phyloP scores from a whole-genome alignment of 257 asterid species.

The Nicotiana tabacum region DNA sequence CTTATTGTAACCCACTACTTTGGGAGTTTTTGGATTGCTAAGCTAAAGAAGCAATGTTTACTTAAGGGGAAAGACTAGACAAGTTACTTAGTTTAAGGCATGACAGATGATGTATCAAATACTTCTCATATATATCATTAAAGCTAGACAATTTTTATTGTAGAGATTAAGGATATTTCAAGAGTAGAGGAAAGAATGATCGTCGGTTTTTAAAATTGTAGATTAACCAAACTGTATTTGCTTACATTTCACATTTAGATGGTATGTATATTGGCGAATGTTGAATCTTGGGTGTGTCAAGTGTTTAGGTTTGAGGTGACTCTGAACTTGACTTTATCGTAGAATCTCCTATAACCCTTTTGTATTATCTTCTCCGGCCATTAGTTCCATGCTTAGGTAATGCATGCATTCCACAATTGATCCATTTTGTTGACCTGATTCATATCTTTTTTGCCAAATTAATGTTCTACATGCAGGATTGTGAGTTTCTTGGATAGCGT shows the following conservation, averaged over 20 bases:
- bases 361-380: background rate
- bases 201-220: background rate
- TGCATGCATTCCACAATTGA: conserved; percentile 25
- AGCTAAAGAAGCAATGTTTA: background rate
- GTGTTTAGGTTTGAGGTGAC: background rate
- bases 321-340: background rate
- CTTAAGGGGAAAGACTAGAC: background rate
- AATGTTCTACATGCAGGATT: conserved; percentile 46
- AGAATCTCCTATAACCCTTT: background rate
- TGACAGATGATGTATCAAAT: background rate
- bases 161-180: background rate
- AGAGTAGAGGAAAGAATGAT: background rate
- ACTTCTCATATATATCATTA: background rate
- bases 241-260: background rate
- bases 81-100: background rate
- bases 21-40: background rate
- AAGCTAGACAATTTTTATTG: background rate
- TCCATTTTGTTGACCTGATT: background rate
- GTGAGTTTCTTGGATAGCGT: conserved; percentile 43
- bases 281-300: background rate
- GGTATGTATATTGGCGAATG: background rate
- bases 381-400: background rate
- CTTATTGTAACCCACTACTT: background rate
- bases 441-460: background rate
- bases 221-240: background rate